phyloP scores from a whole-genome alignment of 1,284 basidiomycete genomes.

The Xerocomus minutiporus region DNA sequence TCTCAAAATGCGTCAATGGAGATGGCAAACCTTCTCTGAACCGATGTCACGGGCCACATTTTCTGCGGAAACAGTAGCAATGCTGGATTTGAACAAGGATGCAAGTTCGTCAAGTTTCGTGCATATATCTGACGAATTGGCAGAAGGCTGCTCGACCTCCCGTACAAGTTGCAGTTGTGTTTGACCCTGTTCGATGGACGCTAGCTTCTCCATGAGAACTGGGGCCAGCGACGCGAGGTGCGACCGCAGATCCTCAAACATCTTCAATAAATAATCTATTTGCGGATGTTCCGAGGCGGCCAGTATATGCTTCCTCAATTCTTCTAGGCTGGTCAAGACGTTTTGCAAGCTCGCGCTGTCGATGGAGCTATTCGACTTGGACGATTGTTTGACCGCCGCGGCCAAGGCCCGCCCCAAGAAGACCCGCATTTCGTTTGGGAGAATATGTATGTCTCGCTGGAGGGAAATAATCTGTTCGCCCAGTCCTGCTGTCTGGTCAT shows the following conservation, averaged over 20 bases:
- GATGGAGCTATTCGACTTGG: not conserved
- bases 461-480: slow-evolving; percentile 35
- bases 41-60: not conserved
- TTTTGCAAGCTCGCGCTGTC: slow-evolving; percentile 9
- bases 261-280: slow-evolving; percentile 20
- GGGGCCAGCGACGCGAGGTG: slow-evolving; percentile 19
- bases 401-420: slow-evolving; percentile 15
- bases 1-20: not conserved
- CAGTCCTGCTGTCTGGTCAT: slow-evolving; percentile 34
- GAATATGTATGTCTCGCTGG: slow-evolving; percentile 35
- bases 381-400: slow-evolving; percentile 1
- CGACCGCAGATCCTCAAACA: slow-evolving; percentile 25
- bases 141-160: slow-evolving; percentile 2
- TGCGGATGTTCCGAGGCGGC: slow-evolving; percentile 15
- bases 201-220: slow-evolving; percentile 24
- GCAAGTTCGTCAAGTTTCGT: slow-evolving; percentile 30
- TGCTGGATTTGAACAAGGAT: slow-evolving; percentile 16
- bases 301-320: slow-evolving; percentile 15
- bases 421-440: slow-evolving; percentile 25
- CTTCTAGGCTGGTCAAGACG: slow-evolving; percentile 24
- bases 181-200: slow-evolving; percentile 27
- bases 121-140: slow-evolving; percentile 23
- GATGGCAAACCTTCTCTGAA: slow-evolving; percentile 23
- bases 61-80: not conserved
- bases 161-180: slow-evolving; percentile 12